Conservation (phyloP, 2,329 filamentous ascomycete species). For the Fusarium nematophilum region DNA sequence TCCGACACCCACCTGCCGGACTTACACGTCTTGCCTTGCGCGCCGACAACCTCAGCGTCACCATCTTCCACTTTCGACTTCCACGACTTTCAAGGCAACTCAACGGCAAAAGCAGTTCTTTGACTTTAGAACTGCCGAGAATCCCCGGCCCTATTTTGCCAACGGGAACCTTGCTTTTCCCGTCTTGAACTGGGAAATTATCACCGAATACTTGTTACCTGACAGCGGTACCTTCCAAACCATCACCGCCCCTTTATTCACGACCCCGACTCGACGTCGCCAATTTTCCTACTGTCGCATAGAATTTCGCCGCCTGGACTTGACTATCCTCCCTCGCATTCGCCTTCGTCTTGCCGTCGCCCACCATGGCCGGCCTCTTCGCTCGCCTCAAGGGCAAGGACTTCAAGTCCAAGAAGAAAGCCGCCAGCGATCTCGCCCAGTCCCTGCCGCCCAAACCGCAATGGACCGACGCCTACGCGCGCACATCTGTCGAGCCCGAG, state of each 20-base stretch:
- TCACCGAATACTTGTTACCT: conserved; percentile 16
- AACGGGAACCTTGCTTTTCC: conserved; percentile 24
- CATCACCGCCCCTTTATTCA: conserved; percentile 35
- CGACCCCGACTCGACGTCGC: conserved; percentile 24
- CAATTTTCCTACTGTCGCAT: conserved; percentile 26
- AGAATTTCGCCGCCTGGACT: conserved; percentile 10
- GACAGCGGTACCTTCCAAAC: conserved; percentile 1
- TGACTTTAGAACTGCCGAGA: conserved; percentile 5
- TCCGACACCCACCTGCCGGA: conserved; percentile 38
- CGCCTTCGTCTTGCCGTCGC: conserved; percentile 18
- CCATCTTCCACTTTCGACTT: conserved; percentile 19
- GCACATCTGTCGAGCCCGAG: conserved; percentile 84
- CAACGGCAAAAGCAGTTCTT: conserved; percentile 3
- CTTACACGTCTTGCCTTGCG: conserved; percentile 35
- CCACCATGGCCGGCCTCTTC: conserved; percentile 68
- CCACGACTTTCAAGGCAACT: conserved; percentile 12
- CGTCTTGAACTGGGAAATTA: conserved; percentile 29
- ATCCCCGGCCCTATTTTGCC: conserved; percentile 17
- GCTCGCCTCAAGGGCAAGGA: conserved; percentile 81
- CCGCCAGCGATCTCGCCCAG: conserved; percentile 61
- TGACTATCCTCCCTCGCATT: conserved; percentile 17
- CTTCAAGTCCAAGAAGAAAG: conserved; percentile 75
- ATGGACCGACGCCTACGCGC: conserved; percentile 90
- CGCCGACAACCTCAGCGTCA: conserved; percentile 17
- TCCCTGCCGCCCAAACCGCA: conserved; percentile 74